Percentiles rank a stretch among this genome's conserved stretches.
phyloP scores from a whole-genome alignment of 2,329 filamentous ascomycete genomes.

The Coniochaeta sp. region DNA sequence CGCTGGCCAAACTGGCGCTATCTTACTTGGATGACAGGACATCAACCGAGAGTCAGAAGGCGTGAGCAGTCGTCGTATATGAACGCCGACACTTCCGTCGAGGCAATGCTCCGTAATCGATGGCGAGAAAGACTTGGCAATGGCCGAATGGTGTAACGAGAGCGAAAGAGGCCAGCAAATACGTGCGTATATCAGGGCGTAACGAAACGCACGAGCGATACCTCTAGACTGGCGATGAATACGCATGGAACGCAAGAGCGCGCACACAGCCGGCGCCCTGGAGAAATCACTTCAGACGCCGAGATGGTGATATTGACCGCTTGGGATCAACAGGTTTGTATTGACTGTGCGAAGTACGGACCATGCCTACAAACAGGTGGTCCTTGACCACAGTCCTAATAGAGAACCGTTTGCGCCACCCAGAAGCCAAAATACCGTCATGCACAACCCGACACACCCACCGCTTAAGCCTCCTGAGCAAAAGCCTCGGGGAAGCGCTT shows the following conservation, averaged over 20 bases:
- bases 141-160: too few relatives aligned
- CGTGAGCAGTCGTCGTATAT: neutral
- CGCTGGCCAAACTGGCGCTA: neutral
- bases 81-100: neutral
- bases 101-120: neutral
- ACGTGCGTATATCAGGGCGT: too few relatives aligned
- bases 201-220: too few relatives aligned
- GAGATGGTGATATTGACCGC: conserved; percentile 5
- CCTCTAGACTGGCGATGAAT: too few relatives aligned
- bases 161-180: too few relatives aligned
- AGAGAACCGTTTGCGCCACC: conserved; percentile 21
- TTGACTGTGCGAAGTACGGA: conserved; percentile 19
- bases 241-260: neutral
- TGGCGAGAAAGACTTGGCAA: neutral
- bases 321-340: conserved; percentile 15
- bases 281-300: neutral
- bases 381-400: conserved; percentile 17
- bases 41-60: neutral
- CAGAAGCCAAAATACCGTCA: conserved; percentile 16
- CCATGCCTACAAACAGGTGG: conserved; percentile 17
- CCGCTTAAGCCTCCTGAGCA: conserved; percentile 43
- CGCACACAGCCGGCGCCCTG: neutral
- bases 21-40: neutral
- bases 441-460: conserved; percentile 6
- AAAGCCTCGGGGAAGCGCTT: conserved; percentile 93